Percentiles rank a stretch among this genome's conserved stretches.
Conservation (phyloP, 2,329 filamentous ascomycete species). For the Exophiala alcalophila region DNA sequence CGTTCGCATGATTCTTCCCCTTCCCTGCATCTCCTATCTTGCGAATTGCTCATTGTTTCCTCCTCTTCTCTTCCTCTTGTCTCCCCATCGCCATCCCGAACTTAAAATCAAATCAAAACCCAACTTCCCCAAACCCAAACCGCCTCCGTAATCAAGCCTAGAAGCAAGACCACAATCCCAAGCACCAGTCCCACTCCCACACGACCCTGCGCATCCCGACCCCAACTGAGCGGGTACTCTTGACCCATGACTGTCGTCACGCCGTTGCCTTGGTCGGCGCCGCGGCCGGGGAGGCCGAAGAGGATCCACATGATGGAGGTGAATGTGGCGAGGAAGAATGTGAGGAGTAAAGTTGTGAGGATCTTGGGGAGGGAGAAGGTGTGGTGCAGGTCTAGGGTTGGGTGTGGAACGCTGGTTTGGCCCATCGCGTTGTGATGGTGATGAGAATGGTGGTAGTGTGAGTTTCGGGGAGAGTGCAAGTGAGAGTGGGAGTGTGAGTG, state of each 20-base stretch:
- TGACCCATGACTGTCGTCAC: slow-evolving; percentile 5
- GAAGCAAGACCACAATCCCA: slow-evolving; percentile 26
- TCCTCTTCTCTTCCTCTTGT: too few species aligned
- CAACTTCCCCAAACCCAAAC: slow-evolving; percentile 28
- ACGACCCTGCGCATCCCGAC: slow-evolving; percentile 24
- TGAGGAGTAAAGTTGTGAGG: slow-evolving; percentile 6
- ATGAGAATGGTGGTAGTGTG: not conserved
- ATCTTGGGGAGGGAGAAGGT: slow-evolving; percentile 22
- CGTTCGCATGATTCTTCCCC: too few species aligned
- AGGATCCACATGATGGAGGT: slow-evolving; percentile 28
- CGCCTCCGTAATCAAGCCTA: slow-evolving; percentile 18
- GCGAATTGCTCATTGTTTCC: too few species aligned
- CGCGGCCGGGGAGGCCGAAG: slow-evolving; percentile 28
- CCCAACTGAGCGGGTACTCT: slow-evolving; percentile 20
- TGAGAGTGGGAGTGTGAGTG: too few species aligned
- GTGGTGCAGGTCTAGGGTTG: slow-evolving; percentile 25
- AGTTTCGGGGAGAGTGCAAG: too few species aligned
- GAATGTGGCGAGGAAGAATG: slow-evolving; percentile 19
- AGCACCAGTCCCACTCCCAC: slow-evolving; percentile 27
- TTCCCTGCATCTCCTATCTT: too few species aligned
- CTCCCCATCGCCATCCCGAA: too few species aligned
- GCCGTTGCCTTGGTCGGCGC: slow-evolving; percentile 16
- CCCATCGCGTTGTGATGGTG: too few species aligned
- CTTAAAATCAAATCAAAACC: too few species aligned
- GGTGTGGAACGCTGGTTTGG: slow-evolving; percentile 1